A percentile compares a stretch with the other conserved stretches of the same genome.
Conservation (phyloP, 495 filamentous ascomycete genomes). For the Hamigera avellanea region DNA sequence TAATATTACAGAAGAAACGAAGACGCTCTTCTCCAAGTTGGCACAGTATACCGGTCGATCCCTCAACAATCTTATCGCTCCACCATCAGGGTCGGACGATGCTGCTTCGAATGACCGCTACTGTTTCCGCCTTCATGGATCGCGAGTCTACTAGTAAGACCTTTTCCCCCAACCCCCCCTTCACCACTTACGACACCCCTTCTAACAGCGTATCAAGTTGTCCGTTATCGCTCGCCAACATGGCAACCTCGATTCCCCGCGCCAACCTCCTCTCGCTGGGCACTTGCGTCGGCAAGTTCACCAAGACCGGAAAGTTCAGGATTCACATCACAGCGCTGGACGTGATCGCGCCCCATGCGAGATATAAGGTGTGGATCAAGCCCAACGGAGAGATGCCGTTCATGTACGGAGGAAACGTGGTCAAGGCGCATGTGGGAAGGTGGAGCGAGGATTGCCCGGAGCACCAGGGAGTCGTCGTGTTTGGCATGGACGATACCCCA, state of each 20-base stretch:
- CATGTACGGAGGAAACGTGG: constrained; percentile 78
- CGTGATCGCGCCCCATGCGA: constrained; percentile 74
- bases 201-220: no score
- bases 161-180: no score
- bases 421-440: constrained; percentile 84
- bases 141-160: constrained; percentile 87
- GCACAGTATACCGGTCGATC: constrained; percentile 73
- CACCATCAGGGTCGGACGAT: constrained; percentile 44
- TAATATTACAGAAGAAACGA: constrained; percentile 56
- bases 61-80: constrained; percentile 68
- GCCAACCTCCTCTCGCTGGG: constrained; percentile 74
- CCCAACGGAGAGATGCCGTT: constrained; percentile 89
- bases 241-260: constrained; percentile 74
- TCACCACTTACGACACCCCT: no score
- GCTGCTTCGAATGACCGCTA: constrained; percentile 49
- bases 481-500: constrained; percentile 32
- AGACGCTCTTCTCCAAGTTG: constrained; percentile 69
- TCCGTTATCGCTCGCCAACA: constrained; percentile 78
- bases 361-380: constrained; percentile 94
- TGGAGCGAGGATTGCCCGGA: constrained; percentile 71
- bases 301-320: constrained; percentile 75
- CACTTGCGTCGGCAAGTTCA: constrained; percentile 80
- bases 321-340: constrained; percentile 44
- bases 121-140: constrained; percentile 74
- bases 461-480: constrained; percentile 29